phyloP scores from a whole-genome alignment of 768 basidiomycete species.

The Pluteus cervinus region DNA sequence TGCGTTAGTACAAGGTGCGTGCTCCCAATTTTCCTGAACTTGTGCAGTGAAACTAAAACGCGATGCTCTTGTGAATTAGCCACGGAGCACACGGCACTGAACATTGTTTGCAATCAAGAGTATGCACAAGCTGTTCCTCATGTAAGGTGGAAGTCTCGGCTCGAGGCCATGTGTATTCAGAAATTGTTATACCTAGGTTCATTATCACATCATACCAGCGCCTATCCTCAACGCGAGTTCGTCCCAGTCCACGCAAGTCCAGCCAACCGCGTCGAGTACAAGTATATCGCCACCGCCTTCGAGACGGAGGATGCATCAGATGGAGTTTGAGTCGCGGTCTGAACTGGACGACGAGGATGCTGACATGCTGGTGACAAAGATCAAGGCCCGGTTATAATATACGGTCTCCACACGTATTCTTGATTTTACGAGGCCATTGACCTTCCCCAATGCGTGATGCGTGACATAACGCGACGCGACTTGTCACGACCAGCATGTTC shows the following conservation, averaged over 20 bases:
- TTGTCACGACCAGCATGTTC: constrained; percentile 7
- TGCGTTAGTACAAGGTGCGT: constrained; percentile 55
- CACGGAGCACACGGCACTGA: constrained; percentile 59
- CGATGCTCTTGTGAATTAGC: no score
- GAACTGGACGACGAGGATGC: constrained; percentile 61
- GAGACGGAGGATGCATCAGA: constrained; percentile 49
- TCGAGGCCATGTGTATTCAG: constrained; percentile 1
- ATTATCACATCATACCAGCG: constrained; percentile 74
- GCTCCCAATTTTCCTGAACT: no score
- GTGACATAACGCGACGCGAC: constrained; percentile 1
- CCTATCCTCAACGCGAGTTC: constrained; percentile 37
- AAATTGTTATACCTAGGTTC: constrained; percentile 39
- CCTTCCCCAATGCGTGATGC: background rate
- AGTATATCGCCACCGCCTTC: constrained; percentile 24
- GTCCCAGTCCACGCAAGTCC: no score
- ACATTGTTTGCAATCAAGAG: constrained; percentile 77
- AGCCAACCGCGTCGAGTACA: constrained; percentile 6
- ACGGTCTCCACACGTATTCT: background rate
- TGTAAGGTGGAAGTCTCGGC: constrained; percentile 29
- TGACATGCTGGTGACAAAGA: constrained; percentile 32
- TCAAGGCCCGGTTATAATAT: constrained; percentile 35
- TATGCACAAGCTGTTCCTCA: constrained; percentile 80
- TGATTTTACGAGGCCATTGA: background rate
- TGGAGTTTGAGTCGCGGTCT: constrained; percentile 51
- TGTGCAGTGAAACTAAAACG: no score